These are phyloP conservation scores for Trematosphaeria pertusa DNA, from an alignment of 2,329 filamentous ascomycete species.

Conservation along the genomic window DNA sequence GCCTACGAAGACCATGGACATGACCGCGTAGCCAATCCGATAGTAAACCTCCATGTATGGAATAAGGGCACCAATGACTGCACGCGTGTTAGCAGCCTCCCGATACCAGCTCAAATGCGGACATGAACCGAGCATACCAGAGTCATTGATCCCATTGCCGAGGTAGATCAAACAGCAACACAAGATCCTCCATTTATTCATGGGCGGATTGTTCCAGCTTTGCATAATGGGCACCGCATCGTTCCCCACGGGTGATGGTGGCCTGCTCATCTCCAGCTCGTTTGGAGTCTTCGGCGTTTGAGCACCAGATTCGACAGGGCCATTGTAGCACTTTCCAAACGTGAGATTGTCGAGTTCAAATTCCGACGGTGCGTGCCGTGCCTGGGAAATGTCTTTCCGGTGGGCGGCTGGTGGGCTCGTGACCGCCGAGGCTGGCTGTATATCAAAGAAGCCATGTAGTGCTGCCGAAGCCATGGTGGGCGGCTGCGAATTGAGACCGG, in stretches of 20 bases:
- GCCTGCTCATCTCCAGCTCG: slow-evolving; percentile 63
- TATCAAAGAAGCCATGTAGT: slow-evolving; percentile 52
- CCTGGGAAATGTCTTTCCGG: slow-evolving; percentile 29
- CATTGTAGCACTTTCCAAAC: slow-evolving; percentile 30
- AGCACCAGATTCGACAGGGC: slow-evolving; percentile 18
- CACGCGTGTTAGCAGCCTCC: neutral
- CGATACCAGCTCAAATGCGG: neutral
- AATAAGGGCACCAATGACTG: slow-evolving; percentile 75
- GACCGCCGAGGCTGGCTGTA: slow-evolving; percentile 48
- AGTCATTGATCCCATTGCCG: slow-evolving; percentile 75
- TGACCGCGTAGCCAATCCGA: slow-evolving; percentile 75
- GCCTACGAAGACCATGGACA: slow-evolving; percentile 82
- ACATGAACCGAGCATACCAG: slow-evolving; percentile 47
- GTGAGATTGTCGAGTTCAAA: slow-evolving; percentile 45
- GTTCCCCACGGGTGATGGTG: slow-evolving; percentile 53
- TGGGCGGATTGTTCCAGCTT: slow-evolving; percentile 64
- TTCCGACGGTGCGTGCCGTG: slow-evolving; percentile 29
- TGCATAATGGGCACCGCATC: slow-evolving; percentile 58
- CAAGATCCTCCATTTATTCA: slow-evolving; percentile 74
- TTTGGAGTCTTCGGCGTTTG: slow-evolving; percentile 45
- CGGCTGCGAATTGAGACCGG: too few species aligned
- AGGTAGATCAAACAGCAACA: slow-evolving; percentile 71
- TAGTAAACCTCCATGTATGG: slow-evolving; percentile 83
- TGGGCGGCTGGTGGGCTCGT: slow-evolving; percentile 48
- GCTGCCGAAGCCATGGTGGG: slow-evolving; percentile 44